Evolutionary conservation across 805 yeast genomes (phyloP), one percentile per base, ranked within the genome.

Genomic region (Spathaspora hagerdaliae): DNA sequence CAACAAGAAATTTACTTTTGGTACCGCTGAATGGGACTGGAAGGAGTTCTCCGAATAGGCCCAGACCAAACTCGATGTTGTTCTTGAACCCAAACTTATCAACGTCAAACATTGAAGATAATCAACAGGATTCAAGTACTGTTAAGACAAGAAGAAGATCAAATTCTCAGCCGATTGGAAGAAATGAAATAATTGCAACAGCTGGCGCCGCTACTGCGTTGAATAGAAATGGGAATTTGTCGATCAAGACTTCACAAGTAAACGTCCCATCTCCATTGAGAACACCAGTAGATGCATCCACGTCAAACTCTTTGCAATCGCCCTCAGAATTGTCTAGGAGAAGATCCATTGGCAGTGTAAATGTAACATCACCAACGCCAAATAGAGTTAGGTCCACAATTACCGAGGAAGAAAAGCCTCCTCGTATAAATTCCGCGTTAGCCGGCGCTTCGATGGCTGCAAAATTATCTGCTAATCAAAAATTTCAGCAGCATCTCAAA

Each of bases 401-500:
- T 35, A 10, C 38, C 3, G 12, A 12, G 12, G 12, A 11, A 6
- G 13, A 10, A 3, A 14, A 10, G n/a, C 41, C 36, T 39, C 42
- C 45, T 6, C 24, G 24, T 19, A 19, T 19, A 19, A 41, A 46
- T 27, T 31, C 43, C 9, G 47, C 44, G 3, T 39, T 42, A 13
- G 50, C 46, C 9, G 45, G 53, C 9, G 50, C 57, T 2, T 48
- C 54, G 5, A 45, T 51, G 1, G 52, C 59, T 9, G 31, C 55
- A 14, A 48, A 51, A 32, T 37, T 55, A 27, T 65, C 66, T 7
- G 75, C 75, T 1, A 62, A 60, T 37, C 74, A 70, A 45, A 56
- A 72, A 38, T 59, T 71, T 13, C 74, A 69, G 44, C 64, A 58
- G 38, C 74, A 70, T 49, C 49, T 72, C 27, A 52, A 65, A 37